These are phyloP conservation scores for Pelargonium australe DNA, from an alignment of 441 rosid species.

Conservation along the genomic window DNA sequence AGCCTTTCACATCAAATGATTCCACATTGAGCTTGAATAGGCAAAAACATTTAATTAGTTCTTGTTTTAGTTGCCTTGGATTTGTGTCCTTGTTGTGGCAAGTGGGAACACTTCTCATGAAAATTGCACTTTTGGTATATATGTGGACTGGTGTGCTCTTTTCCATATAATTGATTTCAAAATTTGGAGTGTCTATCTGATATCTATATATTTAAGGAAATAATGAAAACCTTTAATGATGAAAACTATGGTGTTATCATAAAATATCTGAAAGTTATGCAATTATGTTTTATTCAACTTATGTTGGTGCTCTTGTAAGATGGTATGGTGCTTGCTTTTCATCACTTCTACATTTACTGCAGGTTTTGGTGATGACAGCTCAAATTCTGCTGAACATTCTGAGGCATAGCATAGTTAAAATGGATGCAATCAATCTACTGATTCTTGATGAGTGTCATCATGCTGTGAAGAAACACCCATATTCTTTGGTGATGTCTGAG, in stretches of 20 bases:
- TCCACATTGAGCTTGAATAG: too few relatives aligned
- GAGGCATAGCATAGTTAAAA: constrained; percentile 93
- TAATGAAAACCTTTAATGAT: neutral
- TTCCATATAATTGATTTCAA: neutral
- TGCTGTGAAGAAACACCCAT: constrained; percentile 99
- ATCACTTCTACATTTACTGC: constrained; percentile 6
- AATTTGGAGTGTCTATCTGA: neutral
- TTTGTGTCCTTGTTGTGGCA: too few relatives aligned
- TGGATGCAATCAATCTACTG: constrained; percentile 86
- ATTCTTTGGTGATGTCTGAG: constrained; percentile 98
- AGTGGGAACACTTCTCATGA: too few relatives aligned
- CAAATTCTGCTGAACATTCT: constrained; percentile 92
- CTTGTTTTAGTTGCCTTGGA: too few relatives aligned
- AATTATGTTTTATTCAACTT: neutral
- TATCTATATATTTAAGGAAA: neutral
- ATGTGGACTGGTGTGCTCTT: neutral
- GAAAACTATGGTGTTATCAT: neutral
- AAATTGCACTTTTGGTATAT: too few relatives aligned
- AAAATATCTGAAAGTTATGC: neutral
- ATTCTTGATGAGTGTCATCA: constrained; percentile 98
- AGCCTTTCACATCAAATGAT: too few relatives aligned
- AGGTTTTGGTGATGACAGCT: constrained; percentile 99
- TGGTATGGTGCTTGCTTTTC: constrained; percentile 5
- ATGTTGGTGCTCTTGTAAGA: neutral
- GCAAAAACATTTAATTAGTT: too few relatives aligned